Evolutionary conservation across 2,329 filamentous ascomycete genomes (phyloP).

Genomic region (Elsinoe australis): DNA sequence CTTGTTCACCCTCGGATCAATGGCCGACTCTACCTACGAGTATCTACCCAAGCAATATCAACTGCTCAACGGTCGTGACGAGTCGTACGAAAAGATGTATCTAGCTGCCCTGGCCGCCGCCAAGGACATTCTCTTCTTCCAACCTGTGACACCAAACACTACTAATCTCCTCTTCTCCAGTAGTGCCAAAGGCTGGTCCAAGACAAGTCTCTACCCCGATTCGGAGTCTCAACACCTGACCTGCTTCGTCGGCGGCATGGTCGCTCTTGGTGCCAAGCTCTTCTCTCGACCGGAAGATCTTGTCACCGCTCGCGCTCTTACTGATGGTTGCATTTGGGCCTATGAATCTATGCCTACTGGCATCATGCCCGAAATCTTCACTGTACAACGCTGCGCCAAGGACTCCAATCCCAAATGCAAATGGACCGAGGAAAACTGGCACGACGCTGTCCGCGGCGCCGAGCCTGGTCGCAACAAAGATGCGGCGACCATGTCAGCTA

Average conservation of each 20-base stretch:
- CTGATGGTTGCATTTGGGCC: conserved; percentile 56
- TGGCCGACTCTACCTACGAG: conserved; percentile 31
- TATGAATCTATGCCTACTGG: conserved; percentile 52
- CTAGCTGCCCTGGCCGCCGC: conserved; percentile 41
- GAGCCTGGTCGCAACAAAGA: conserved; percentile 25
- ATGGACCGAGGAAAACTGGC: conserved; percentile 42
- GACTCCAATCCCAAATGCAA: conserved; percentile 27
- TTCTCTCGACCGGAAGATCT: conserved; percentile 50
- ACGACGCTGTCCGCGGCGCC: conserved; percentile 33
- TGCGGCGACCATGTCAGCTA: conserved; percentile 15
- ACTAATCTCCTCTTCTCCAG: conserved; percentile 45
- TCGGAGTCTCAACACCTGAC: conserved; percentile 52
- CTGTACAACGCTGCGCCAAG: conserved; percentile 41
- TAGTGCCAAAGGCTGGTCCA: conserved; percentile 30
- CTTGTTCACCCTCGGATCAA: conserved; percentile 29
- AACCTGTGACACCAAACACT: conserved; percentile 38
- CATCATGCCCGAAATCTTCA: conserved; percentile 55
- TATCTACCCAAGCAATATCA: conserved; percentile 29
- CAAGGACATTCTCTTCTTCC: conserved; percentile 40
- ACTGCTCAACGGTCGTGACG: conserved; percentile 25
- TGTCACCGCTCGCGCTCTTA: conserved; percentile 49
- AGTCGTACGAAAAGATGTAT: conserved; percentile 42
- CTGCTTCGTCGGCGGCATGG: conserved; percentile 65
- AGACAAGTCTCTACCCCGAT: conserved; percentile 25
- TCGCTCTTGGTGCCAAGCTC: conserved; percentile 58